Evolutionary conservation across 306 rosid genomes (phyloP), one percentile per base, ranked within the genome.

Genomic region (Alnus glutinosa): DNA sequence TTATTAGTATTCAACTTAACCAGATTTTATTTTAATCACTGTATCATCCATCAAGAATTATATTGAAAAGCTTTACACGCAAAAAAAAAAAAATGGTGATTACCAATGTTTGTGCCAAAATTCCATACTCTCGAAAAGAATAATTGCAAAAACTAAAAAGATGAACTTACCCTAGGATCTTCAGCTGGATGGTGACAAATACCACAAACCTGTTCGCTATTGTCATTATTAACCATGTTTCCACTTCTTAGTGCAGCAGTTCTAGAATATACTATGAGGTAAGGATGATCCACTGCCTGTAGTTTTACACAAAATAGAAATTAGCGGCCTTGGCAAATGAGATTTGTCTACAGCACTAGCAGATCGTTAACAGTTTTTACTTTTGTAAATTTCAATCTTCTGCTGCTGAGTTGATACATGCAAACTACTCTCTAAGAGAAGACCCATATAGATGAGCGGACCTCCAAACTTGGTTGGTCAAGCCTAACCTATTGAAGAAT

Each of bases 201-300:
- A 70, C 96, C 97, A 86, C 99, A 95, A 44, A 44, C 69, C 78
- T 77, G 80, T 83, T 86, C 96, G 71, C 36, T 87, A 74, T 61
- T 62, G 80, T 70, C 82, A 50, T 39, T 73, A 66, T 76, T 46
- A 77, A 16, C 85, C 52, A 70, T 52, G 79, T 39, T 79, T 70
- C 55, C 92, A 76, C 78, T 84, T 84, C 83, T 84, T 80, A 82
- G 63, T 64, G 81, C 84, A 5, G 91, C 86, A 81, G 92, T 78
- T 85, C 83, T 89, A 88, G 98, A 94, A 80, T 86, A 92, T 67
- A 89, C 92, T 49, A 91, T 97, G 62, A 94, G 97, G 76, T 93
- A 91, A 37, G 97, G 98, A 85, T 93, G 98, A 80, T 93, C 94
- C 83, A 89, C 98, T 1, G 98, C 92, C 98, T 89, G 89, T 54